Evolutionary conservation across 2,329 filamentous ascomycete genomes (phyloP), one percentile per base, ranked within the genome.

Genomic region (Elsinoe fawcettii): DNA sequence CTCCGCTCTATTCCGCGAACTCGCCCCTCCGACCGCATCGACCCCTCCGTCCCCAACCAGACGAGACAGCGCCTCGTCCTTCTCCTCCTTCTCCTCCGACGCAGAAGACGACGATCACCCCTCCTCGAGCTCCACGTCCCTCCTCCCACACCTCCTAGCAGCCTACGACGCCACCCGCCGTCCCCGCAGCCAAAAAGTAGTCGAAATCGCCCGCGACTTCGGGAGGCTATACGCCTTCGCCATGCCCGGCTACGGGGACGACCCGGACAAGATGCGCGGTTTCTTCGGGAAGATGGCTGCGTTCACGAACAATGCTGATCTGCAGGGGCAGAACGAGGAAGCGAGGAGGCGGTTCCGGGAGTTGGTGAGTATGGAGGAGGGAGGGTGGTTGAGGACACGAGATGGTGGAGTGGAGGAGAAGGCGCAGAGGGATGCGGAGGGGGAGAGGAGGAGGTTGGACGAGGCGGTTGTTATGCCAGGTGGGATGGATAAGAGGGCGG

Each of bases 251-350:
- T 64, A 67, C 60, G 62, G 66, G 36, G 60, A 67, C 16, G 64
- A 67, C 59, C 66, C 64, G 1, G 59, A 56, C 34, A 61, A 60
- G 51, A 68, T 68, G 66, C 66, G 64, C 59, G 61, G 63, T 23
- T 67, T 66, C 37, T 67, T 68, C 46, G 65, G 58, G n/a, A 62
- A 65, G 18, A 63, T 62, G 14, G 66, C 65, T 20, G 63, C 62
- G 12, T 68, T 68, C 27, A 67, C 66, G 22, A 68, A 68, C 47
- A 65, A 66, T 49, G 63, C 61, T n/a, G 67, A 69, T 60, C 41
- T 66, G 32, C 58, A 57, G 53, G 63, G 60, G 60, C 66, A 69
- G 62, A 68, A 68, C 51, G 60, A 65, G 20, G 62, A 64, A 58
- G 67, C 67, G 3, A 59, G 67, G 57, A 47, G 59, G 49, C 23